Percentiles rank a stretch among this genome's conserved stretches.
phyloP scores from a whole-genome alignment of 129 eudicot species.

The Calendula officinalis region DNA sequence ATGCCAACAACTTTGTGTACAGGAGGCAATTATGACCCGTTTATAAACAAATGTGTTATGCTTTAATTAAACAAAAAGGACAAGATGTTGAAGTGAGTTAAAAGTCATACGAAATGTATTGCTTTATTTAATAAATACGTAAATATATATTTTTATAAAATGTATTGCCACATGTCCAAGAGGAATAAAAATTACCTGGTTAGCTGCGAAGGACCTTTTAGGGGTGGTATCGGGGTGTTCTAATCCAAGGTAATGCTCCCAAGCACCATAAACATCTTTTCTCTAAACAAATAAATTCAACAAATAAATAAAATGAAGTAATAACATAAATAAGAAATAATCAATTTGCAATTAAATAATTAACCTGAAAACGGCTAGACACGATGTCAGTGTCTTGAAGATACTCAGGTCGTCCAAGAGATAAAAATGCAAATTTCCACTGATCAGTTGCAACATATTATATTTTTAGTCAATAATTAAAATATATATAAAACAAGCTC shows the following conservation, averaged over 20 bases:
- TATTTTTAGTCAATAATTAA: background rate
- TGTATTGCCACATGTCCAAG: no score
- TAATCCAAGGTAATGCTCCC: conserved; percentile 98
- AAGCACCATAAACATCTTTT: conserved; percentile 94
- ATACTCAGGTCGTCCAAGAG: conserved; percentile 86
- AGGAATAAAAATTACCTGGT: conserved; percentile 51
- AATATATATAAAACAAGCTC: background rate
- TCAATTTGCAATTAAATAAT: background rate
- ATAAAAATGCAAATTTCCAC: conserved; percentile 93
- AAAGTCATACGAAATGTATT: no score
- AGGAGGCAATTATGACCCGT: background rate
- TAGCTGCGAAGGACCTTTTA: conserved; percentile 65
- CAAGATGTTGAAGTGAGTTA: no score
- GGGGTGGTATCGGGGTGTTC: conserved; percentile 89
- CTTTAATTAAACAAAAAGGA: no score
- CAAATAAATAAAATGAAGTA: background rate
- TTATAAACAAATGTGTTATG: background rate
- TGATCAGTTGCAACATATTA: conserved; percentile 21
- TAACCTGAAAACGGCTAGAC: conserved; percentile 84
- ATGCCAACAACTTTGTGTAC: background rate
- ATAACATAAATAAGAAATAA: background rate
- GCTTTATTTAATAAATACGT: no score
- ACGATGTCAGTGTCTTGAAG: conserved; percentile 76
- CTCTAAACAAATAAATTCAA: conserved; percentile 34
- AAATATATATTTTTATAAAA: no score